These are phyloP conservation scores for Aureobasidium musti DNA, from an alignment of 2,329 filamentous ascomycete species.

Conservation along the genomic window DNA sequence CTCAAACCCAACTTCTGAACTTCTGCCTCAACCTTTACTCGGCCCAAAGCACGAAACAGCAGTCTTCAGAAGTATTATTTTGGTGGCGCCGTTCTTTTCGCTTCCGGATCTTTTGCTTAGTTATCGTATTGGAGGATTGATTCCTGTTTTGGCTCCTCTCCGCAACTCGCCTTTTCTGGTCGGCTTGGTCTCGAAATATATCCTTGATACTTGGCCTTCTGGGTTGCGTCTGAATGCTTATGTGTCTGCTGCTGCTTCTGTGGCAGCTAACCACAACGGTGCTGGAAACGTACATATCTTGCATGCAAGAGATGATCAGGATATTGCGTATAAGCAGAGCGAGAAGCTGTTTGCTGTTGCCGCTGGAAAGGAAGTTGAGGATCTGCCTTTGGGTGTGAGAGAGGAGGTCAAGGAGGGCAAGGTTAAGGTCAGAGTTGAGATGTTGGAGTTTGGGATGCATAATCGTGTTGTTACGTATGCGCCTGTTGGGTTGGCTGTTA, in stretches of 20 bases:
- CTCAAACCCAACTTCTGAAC: slow-evolving; percentile 39
- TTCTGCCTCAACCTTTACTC: background rate
- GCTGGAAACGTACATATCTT: slow-evolving; percentile 64
- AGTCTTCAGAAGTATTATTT: slow-evolving; percentile 76
- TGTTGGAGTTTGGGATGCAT: slow-evolving; percentile 56
- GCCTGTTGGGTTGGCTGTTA: slow-evolving; percentile 63
- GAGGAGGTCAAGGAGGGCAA: slow-evolving; percentile 36
- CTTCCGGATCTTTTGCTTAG: slow-evolving; percentile 71
- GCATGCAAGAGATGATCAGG: slow-evolving; percentile 77
- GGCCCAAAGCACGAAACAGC: slow-evolving; percentile 35
- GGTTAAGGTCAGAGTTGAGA: slow-evolving; percentile 46
- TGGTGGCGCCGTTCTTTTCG: slow-evolving; percentile 77
- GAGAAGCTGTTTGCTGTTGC: slow-evolving; percentile 64
- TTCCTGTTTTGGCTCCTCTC: slow-evolving; percentile 79
- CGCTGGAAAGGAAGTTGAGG: slow-evolving; percentile 47
- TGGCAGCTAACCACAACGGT: slow-evolving; percentile 41
- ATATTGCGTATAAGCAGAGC: slow-evolving; percentile 76
- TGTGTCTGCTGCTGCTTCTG: slow-evolving; percentile 54
- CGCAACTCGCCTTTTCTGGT: slow-evolving; percentile 65
- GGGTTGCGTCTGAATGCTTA: slow-evolving; percentile 65
- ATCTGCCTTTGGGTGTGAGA: slow-evolving; percentile 37
- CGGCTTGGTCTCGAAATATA: slow-evolving; percentile 59
- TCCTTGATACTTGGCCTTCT: slow-evolving; percentile 83
- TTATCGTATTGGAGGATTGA: slow-evolving; percentile 74
- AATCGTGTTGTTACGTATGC: slow-evolving; percentile 68